Conservation (phyloP, 257 asterid species). For the Thymus quinquecostatus region DNA sequence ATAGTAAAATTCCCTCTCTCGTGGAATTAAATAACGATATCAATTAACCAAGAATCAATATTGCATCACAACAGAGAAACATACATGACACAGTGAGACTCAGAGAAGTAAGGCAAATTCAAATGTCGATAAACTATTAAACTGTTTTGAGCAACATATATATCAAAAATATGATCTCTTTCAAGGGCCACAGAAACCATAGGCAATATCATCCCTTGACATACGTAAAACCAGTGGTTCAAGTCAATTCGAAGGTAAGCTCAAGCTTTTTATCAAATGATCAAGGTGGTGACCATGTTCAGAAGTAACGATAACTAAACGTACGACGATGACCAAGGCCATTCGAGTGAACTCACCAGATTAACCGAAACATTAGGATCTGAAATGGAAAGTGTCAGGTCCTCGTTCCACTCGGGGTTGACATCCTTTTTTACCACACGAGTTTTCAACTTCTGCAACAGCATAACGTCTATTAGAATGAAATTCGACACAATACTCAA, state of each 20-base stretch:
- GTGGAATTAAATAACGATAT: too few species aligned
- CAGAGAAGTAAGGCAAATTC: too few species aligned
- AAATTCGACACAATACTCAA: background rate
- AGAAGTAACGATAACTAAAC: background rate
- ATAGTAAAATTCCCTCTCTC: too few species aligned
- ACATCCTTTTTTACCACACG: constrained; percentile 73
- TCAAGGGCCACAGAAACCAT: background rate
- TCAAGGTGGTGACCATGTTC: too few species aligned
- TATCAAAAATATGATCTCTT: too few species aligned
- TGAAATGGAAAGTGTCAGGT: constrained; percentile 69
- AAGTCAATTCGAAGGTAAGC: background rate
- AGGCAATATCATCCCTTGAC: background rate
- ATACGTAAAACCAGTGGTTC: constrained; percentile 5
- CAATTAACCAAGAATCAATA: too few species aligned
- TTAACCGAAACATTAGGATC: constrained; percentile 54
- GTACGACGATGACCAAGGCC: background rate
- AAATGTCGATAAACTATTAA: too few species aligned
- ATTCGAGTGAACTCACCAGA: constrained; percentile 54
- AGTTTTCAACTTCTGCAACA: constrained; percentile 81
- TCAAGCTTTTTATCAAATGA: background rate
- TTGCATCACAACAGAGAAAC: too few species aligned
- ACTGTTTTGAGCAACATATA: too few species aligned
- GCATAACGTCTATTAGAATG: background rate
- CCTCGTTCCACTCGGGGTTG: constrained; percentile 93
- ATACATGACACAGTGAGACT: too few species aligned